These are phyloP conservation scores for Scedosporium dehoogii DNA, from an alignment of 2,329 filamentous ascomycete genomes.

Conservation along the genomic window DNA sequence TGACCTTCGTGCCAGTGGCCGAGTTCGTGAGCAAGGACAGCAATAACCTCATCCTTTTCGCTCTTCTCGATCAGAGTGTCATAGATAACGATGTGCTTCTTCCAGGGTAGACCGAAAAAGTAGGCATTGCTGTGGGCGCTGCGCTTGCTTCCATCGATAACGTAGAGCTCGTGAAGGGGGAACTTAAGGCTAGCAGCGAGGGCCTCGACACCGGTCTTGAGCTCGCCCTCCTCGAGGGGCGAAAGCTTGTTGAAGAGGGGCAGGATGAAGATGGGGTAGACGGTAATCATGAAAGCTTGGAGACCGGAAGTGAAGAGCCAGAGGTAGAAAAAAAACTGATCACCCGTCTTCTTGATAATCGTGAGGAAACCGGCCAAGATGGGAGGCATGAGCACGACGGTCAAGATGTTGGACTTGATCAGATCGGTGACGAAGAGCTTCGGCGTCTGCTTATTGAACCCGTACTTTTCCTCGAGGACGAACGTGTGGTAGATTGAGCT, in stretches of 20 bases:
- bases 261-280: constrained; percentile 89
- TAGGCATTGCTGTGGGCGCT: constrained; percentile 84
- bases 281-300: constrained; percentile 89
- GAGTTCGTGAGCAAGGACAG: constrained; percentile 89
- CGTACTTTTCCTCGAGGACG: constrained; percentile 90
- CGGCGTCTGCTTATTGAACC: constrained; percentile 97
- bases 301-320: constrained; percentile 87
- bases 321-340: constrained; percentile 94
- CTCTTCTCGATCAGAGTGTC: constrained; percentile 97
- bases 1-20: constrained; percentile 96
- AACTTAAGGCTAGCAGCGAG: constrained; percentile 80
- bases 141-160: constrained; percentile 86
- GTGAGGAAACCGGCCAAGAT: constrained; percentile 86
- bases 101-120: constrained; percentile 97
- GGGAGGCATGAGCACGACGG: constrained; percentile 70
- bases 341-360: constrained; percentile 90
- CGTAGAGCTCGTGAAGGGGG: constrained; percentile 83
- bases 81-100: constrained; percentile 99
- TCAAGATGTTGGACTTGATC: constrained; percentile 80
- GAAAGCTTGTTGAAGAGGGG: constrained; percentile 98
- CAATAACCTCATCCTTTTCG: constrained; percentile 82
- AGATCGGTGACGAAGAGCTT: constrained; percentile 83
- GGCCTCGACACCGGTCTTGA: constrained; percentile 81
- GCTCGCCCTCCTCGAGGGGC: constrained; percentile 72
- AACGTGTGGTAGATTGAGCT: constrained; percentile 88